phyloP scores from a whole-genome alignment of 495 filamentous ascomycete species.

The Daldinia grandis region DNA sequence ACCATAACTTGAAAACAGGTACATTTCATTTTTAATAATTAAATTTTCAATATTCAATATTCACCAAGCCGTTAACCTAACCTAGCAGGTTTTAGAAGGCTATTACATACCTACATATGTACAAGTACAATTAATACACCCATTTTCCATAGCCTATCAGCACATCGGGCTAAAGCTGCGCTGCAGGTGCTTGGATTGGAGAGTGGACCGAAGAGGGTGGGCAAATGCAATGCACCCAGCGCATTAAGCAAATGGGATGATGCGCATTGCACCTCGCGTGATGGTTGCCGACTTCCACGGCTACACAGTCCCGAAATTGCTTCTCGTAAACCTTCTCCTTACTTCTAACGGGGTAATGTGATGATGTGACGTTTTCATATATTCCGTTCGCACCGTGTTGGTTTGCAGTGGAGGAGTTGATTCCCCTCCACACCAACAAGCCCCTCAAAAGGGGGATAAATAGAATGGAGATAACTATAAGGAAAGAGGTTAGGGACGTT shows the following conservation, averaged over 20 bases:
- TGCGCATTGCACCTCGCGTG: constrained; percentile 18
- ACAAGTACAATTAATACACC: too few species aligned
- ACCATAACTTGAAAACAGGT: too few species aligned
- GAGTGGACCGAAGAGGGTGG: constrained; percentile 17
- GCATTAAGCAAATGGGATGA: constrained; percentile 33
- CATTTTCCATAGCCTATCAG: constrained; percentile 2
- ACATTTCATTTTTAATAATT: too few species aligned
- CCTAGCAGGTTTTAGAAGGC: too few species aligned
- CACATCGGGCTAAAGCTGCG: constrained; percentile 22
- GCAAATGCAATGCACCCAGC: constrained; percentile 37
- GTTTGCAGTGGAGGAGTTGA: not conserved
- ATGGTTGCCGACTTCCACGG: constrained; percentile 23
- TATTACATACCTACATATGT: too few species aligned
- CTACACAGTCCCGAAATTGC: constrained; percentile 16
- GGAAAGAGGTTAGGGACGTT: not conserved
- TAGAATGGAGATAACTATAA: not conserved
- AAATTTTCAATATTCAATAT: too few species aligned
- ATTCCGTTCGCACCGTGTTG: not conserved
- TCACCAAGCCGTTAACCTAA: too few species aligned
- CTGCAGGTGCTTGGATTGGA: constrained; percentile 26
- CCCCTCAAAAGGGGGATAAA: not conserved
- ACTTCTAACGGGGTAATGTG: not conserved
- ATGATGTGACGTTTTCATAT: not conserved
- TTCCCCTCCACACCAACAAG: not conserved
- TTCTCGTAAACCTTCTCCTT: constrained; percentile 9